Evolutionary conservation across 306 rosid species (phyloP).

Genomic region (Medicago lupulina): DNA sequence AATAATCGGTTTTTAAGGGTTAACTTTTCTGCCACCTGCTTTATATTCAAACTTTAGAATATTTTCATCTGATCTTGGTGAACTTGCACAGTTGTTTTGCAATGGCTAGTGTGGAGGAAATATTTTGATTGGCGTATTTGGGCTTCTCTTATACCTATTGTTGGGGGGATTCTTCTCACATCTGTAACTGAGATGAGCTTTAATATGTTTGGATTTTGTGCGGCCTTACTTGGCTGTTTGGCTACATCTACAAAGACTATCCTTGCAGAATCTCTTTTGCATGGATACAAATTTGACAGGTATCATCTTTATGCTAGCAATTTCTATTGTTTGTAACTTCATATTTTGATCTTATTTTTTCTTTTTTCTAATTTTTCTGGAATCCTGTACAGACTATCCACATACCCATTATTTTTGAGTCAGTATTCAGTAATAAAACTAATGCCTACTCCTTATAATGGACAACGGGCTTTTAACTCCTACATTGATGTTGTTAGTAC

Average conservation of each 20-base stretch:
- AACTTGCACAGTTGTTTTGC: constrained; percentile 74
- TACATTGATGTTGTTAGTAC: constrained; percentile 4
- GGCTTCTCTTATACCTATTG: constrained; percentile 93
- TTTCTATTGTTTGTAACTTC: constrained; percentile 10
- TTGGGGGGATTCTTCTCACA: constrained; percentile 98
- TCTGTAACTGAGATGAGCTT: constrained; percentile 95
- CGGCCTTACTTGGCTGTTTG: constrained; percentile 95
- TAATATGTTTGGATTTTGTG: constrained; percentile 93
- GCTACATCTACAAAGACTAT: constrained; percentile 98
- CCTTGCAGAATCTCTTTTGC: constrained; percentile 91
- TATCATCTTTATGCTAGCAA: constrained; percentile 41
- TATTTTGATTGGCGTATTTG: constrained; percentile 92
- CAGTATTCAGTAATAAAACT: neutral
- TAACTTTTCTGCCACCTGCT: constrained; percentile 20
- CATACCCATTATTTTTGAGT: constrained; percentile 9
- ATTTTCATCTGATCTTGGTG: constrained; percentile 47
- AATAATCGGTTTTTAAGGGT: constrained; percentile 6
- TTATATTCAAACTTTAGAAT: constrained; percentile 11
- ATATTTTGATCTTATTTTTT: constrained; percentile 23
- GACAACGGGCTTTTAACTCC: constrained; percentile 12
- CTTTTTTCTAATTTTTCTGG: neutral
- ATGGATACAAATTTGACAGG: constrained; percentile 99
- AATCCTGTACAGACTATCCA: constrained; percentile 9
- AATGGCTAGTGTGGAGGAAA: constrained; percentile 97
- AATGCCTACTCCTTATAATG: constrained; percentile 3